Evolutionary conservation across 1,284 basidiomycete species (phyloP).

Genomic region (Ceratorhiza oryzae-sativae): DNA sequence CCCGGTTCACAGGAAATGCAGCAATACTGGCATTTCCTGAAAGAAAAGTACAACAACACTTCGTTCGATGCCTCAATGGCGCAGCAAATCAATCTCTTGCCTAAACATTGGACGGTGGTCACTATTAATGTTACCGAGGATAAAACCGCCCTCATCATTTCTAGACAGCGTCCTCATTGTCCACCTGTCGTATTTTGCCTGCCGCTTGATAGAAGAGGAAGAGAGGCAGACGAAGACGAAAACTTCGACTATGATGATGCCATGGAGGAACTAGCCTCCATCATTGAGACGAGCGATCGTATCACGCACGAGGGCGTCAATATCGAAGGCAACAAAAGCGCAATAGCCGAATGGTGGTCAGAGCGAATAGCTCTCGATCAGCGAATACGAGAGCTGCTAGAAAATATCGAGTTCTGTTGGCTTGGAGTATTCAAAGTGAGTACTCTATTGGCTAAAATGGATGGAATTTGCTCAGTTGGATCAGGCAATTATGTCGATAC

Average conservation of each 20-base stretch:
- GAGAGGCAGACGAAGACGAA: slow-evolving; percentile 73
- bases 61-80: slow-evolving; percentile 55
- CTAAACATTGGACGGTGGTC: slow-evolving; percentile 83
- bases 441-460: neutral
- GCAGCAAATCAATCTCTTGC: slow-evolving; percentile 61
- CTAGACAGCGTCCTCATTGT: slow-evolving; percentile 71
- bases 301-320: slow-evolving; percentile 36
- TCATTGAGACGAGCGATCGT: slow-evolving; percentile 75
- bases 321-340: slow-evolving; percentile 70
- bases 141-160: slow-evolving; percentile 81
- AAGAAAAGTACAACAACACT: slow-evolving; percentile 61
- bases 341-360: slow-evolving; percentile 83
- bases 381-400: slow-evolving; percentile 76
- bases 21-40: slow-evolving; percentile 68
- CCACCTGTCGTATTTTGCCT: slow-evolving; percentile 85
- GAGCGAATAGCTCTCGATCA: slow-evolving; percentile 77
- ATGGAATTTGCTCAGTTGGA: slow-evolving; percentile 18
- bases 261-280: slow-evolving; percentile 74
- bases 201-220: slow-evolving; percentile 79
- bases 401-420: slow-evolving; percentile 94
- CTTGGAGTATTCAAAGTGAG: slow-evolving; percentile 94
- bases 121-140: slow-evolving; percentile 86
- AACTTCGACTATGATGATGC: slow-evolving; percentile 81
- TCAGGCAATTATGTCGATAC: slow-evolving; percentile 21
- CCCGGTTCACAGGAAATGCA: slow-evolving; percentile 51